These are phyloP conservation scores for Aspergillus biplanus DNA, from an alignment of 495 filamentous ascomycete species.

Conservation along the genomic window DNA sequence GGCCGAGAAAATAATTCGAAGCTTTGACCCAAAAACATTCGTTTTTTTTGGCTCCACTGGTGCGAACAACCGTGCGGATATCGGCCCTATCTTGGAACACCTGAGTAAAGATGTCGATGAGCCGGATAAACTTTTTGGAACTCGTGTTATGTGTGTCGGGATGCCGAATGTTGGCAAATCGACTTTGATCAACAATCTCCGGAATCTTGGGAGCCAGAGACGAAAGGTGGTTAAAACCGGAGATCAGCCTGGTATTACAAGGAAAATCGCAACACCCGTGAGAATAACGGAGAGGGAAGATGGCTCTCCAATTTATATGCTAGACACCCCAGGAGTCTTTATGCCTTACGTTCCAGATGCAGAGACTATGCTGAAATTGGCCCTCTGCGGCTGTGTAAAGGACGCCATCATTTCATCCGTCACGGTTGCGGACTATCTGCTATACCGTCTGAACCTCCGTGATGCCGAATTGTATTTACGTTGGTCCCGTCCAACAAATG, in stretches of 20 bases:
- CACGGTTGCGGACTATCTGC: constrained; percentile 83
- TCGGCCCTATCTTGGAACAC: constrained; percentile 59
- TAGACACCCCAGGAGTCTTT: constrained; percentile 87
- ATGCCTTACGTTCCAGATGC: constrained; percentile 84
- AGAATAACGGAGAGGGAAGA: constrained; percentile 69
- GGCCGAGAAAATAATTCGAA: constrained; percentile 53
- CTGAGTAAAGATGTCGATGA: constrained; percentile 50
- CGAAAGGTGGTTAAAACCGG: constrained; percentile 84
- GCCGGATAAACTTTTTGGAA: constrained; percentile 63
- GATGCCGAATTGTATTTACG: constrained; percentile 61
- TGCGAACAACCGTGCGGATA: constrained; percentile 50
- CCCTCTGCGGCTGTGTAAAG: constrained; percentile 88
- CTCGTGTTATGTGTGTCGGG: constrained; percentile 84
- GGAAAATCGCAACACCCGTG: constrained; percentile 80
- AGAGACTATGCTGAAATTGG: constrained; percentile 89
- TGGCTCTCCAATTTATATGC: constrained; percentile 62
- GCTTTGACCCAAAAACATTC: constrained; percentile 59
- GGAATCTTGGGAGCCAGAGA: constrained; percentile 66
- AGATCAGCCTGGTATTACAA: constrained; percentile 83
- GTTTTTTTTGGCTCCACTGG: constrained; percentile 64
- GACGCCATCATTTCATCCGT: constrained; percentile 77
- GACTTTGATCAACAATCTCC: constrained; percentile 84
- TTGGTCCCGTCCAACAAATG: constrained; percentile 79
- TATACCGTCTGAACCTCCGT: constrained; percentile 77
- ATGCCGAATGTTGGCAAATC: constrained; percentile 97